Base-by-base conservation (phyloP, 148 eudicot genomes). In the Rhododendron simsii region DNA sequence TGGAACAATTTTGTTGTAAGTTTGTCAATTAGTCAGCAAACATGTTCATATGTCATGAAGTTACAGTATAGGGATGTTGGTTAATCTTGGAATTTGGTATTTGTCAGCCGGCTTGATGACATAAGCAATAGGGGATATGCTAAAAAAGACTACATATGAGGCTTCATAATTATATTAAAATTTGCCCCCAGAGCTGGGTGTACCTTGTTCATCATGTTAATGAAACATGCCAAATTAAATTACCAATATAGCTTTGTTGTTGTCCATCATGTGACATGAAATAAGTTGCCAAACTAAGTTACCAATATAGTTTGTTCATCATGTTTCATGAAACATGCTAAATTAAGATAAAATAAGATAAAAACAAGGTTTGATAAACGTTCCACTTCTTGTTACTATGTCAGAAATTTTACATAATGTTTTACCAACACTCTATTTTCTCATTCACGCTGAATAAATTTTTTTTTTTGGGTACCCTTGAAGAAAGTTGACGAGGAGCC, bases 401-500 rank as follows among this genome's bases (percentile, higher is more conserved):
- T 15, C 3, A 21, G 33, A 79, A 83, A 20, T n/a, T 44, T 5
- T 13, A 37, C 21, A 12, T 39, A 39, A 48, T 82, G 39, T 59
- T 44, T 65, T 45, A 55, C 39, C 21, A 65, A 82, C 2, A 80
- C 76, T 33, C 20, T 47, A 47, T 20, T 28, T 26, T 84, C 37
- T 63, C 12, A 53, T 39, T 28, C 5, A 8, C 73, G 3, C 74
- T 33, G 61, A 57, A 1, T 33, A 33, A 33, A 1, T 61, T 77
- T 15, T 44, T 13, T 2, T 13, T 51, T 45, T 30, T 65, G 26
- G 69, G 69, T 30, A 50, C 12, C 86, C 78, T 30, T 89, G 21
- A 65, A 94, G 96, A 84, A 81, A 86, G 93, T 95, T 51, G 89
- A 91, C 0, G 98, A 94, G 82, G 94, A 95, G 88, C 98, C 98